A percentile compares a stretch with the other conserved stretches of the same genome.
Conservation (phyloP, 2,329 filamentous ascomycete genomes). For the Aspergillus amoenus region DNA sequence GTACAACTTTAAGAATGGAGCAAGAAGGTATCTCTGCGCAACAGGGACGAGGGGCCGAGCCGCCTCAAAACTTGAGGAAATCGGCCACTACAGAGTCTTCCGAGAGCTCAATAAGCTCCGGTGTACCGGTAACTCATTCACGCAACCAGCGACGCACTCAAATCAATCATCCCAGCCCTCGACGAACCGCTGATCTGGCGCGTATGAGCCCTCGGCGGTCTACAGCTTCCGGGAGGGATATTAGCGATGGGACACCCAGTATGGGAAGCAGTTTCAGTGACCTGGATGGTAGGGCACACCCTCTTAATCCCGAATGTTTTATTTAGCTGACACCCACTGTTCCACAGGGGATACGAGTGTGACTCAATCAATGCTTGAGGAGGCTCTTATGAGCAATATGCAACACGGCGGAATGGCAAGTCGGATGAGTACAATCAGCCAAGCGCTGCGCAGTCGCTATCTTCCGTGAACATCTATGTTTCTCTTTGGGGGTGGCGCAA, state of each 20-base stretch:
- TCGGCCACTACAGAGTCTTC: constrained; percentile 29
- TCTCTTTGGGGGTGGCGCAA: background rate
- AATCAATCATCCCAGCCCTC: constrained; percentile 36
- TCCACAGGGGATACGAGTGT: constrained; percentile 56
- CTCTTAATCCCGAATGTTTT: background rate
- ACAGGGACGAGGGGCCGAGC: constrained; percentile 30
- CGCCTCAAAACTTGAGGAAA: constrained; percentile 19
- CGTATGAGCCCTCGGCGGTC: constrained; percentile 48
- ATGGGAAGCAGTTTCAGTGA: constrained; percentile 68
- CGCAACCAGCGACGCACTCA: constrained; percentile 21
- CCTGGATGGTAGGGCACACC: constrained; percentile 53
- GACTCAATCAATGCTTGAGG: constrained; percentile 64
- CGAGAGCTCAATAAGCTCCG: constrained; percentile 41
- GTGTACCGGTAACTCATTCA: constrained; percentile 25
- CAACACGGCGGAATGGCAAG: constrained; percentile 53
- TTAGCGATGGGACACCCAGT: constrained; percentile 58
- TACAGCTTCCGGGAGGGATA: constrained; percentile 37
- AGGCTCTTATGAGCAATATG: constrained; percentile 63
- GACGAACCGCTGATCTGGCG: constrained; percentile 50
- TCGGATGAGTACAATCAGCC: constrained; percentile 53
- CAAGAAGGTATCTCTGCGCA: constrained; percentile 26
- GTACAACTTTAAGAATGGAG: constrained; percentile 42
- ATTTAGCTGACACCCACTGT: constrained; percentile 3
- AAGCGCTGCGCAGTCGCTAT: constrained; percentile 55
- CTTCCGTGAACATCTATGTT: constrained; percentile 22